Evolutionary conservation across 2,329 filamentous ascomycete species (phyloP).

Genomic region (Lasiodiplodia citricola): DNA sequence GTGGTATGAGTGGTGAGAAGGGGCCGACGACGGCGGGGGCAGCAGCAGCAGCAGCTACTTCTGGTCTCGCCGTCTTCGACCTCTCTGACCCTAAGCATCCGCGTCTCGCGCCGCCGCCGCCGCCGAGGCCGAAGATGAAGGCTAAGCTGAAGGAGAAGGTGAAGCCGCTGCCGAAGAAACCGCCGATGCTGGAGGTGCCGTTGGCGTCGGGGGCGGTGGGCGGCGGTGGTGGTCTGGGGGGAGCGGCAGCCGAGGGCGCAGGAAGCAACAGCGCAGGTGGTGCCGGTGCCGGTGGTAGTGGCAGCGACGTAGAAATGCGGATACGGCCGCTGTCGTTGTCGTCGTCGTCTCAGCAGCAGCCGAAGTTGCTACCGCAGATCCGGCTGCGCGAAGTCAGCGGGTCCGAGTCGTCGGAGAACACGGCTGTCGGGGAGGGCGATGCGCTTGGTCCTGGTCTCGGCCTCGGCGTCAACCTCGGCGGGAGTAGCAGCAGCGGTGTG

Average conservation of each 20-base stretch:
- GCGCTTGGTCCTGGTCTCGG: neutral
- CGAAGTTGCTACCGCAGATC: neutral
- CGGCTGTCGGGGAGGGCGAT: neutral
- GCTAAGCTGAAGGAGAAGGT: neutral
- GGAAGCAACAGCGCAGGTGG: neutral
- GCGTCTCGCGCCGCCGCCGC: neutral
- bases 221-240: too few relatives aligned
- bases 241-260: neutral
- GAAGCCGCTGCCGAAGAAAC: neutral
- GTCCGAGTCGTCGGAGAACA: neutral
- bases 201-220: neutral
- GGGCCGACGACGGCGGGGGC: too few relatives aligned
- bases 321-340: neutral
- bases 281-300: too few relatives aligned
- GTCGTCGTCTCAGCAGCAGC: neutral
- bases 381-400: neutral
- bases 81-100: slow-evolving; percentile 9
- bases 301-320: neutral
- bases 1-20: too few relatives aligned
- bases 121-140: neutral
- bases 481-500: neutral
- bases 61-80: slow-evolving; percentile 14
- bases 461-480: too few relatives aligned
- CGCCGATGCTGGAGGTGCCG: neutral
- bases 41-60: too few relatives aligned